Evolutionary conservation across 1,284 basidiomycete species (phyloP), one percentile per base, ranked within the genome.

Genomic region (Neonothopanus nambi): DNA sequence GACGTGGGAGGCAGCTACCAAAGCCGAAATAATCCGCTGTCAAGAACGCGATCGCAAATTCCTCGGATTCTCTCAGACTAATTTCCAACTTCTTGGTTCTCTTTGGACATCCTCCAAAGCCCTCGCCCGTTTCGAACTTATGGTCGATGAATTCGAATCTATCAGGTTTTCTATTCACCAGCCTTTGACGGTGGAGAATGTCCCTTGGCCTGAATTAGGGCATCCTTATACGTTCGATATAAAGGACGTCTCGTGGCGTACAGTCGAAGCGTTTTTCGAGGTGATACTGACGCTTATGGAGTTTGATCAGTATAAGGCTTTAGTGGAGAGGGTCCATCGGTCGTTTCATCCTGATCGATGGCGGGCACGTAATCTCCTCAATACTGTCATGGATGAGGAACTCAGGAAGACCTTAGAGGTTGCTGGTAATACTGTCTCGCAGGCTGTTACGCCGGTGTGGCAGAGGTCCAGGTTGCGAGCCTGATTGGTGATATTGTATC

Each of bases 271-370:
- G 20, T 55, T 55, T 35, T 51, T 55, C 30, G 28, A 41, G 13
- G 26, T 33, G 2, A 33, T 37, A 8, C 40, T 7, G n/a, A 11
- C 5, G 33, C 23, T 30, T 11, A 23, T 38, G 13, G 21, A 8
- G 3, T 1, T 20, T 17, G 20, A 37, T 24, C 42, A 51, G 11
- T 55, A 46, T 28, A 51, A 51, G 23, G 33, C 38, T 12, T 33
- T 55, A 3, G 36, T 55, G 11, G 40, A 47, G 23, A 51, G 23
- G 35, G 17, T 38, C 12, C 54, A 55, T 23, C 41, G 43, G 9
- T 9, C 24, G 30, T 55, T 55, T 37, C 54, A 55, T 35, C 54
- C 54, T 12, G 54, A 55, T 24, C 24, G 49, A n/a, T 55, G 54
- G 54, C 51, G 54, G n/a, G 40, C 48, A n/a, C 37, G 54, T n/a